phyloP scores from a whole-genome alignment of 2,329 filamentous ascomycete genomes.

The Achaetomium macrosporum region DNA sequence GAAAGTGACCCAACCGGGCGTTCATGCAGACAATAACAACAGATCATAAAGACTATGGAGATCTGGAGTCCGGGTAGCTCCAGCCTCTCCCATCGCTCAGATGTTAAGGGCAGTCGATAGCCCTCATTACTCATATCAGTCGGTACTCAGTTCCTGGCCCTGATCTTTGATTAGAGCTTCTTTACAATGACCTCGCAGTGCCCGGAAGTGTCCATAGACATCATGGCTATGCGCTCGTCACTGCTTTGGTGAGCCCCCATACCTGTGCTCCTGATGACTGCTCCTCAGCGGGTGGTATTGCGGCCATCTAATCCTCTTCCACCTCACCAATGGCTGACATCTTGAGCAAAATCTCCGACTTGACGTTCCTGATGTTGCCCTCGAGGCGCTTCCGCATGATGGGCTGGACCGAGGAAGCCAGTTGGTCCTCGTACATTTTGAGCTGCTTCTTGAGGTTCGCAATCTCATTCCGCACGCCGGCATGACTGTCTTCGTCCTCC shows the following conservation, averaged over 20 bases:
- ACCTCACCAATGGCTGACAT: constrained; percentile 32
- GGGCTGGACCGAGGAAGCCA: constrained; percentile 39
- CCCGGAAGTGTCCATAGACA: neutral
- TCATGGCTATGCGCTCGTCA: no score
- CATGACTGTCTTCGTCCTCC: constrained; percentile 48
- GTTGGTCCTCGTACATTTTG: constrained; percentile 38
- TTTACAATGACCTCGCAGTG: neutral
- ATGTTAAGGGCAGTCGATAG: no score
- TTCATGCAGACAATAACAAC: no score
- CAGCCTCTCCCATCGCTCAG: no score
- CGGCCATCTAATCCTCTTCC: constrained; percentile 27
- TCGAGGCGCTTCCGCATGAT: constrained; percentile 48
- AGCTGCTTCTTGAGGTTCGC: constrained; percentile 48
- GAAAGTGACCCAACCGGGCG: no score
- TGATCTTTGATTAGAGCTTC: no score
- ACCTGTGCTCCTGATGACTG: neutral
- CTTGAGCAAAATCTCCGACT: constrained; percentile 37
- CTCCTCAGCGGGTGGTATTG: neutral
- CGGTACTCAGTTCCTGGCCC: no score
- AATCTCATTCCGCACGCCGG: constrained; percentile 52
- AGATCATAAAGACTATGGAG: no score
- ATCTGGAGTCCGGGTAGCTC: no score
- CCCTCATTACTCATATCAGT: no score
- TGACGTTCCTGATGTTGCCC: constrained; percentile 41
- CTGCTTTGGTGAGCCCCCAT: no score